Conservation (phyloP, 768 basidiomycete species). For the Amanita pseudoporphyria region DNA sequence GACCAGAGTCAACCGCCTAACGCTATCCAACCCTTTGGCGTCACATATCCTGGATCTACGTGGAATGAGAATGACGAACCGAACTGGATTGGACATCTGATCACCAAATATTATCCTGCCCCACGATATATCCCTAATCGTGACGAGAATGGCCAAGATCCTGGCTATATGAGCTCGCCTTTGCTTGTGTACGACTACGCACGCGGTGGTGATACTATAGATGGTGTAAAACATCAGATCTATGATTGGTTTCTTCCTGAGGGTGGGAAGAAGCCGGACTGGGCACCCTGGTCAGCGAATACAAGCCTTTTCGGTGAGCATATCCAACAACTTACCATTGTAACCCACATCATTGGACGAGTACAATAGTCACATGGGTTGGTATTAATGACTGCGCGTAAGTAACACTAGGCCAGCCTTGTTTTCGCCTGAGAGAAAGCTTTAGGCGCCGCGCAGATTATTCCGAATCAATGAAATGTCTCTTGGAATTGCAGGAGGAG, state of each 20-base stretch:
- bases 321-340: background rate
- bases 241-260: conserved; percentile 26
- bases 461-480: conserved; percentile 16
- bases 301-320: conserved; percentile 39
- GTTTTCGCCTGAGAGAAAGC: background rate
- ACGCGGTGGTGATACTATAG: conserved; percentile 37
- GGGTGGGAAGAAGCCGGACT: conserved; percentile 24
- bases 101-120: conserved; percentile 31
- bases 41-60: conserved; percentile 38
- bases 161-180: conserved; percentile 18
- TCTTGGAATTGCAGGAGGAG: conserved; percentile 37
- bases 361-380: conserved; percentile 44
- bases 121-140: conserved; percentile 22
- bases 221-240: conserved; percentile 33
- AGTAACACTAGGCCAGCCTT: conserved; percentile 7
- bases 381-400: conserved; percentile 63
- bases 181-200: conserved; percentile 54
- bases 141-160: conserved; percentile 19
- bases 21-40: conserved; percentile 36
- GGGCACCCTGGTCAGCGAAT: conserved; percentile 31
- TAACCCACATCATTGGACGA: background rate
- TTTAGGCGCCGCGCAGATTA: conserved; percentile 16
- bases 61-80: conserved; percentile 36
- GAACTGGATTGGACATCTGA: conserved; percentile 58
- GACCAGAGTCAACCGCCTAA: conserved; percentile 21